Conservation (phyloP, 225 moss, liverwort and hornwort species). For the Sphagnum contortum region DNA sequence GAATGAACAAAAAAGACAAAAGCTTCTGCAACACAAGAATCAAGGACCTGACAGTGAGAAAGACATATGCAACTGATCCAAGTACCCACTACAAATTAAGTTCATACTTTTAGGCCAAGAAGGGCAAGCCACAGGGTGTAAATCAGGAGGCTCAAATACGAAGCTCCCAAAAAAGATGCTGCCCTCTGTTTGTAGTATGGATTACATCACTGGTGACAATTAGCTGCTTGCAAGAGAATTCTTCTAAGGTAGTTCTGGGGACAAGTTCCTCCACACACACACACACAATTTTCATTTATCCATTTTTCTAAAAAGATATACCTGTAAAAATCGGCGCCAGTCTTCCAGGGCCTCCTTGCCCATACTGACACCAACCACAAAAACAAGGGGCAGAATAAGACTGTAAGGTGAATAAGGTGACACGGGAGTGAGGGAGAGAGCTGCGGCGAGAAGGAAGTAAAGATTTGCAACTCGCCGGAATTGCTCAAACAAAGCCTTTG, state of each 20-base stretch:
- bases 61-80: conserved; percentile 3
- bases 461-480: conserved; percentile 64
- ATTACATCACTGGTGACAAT: too few relatives aligned
- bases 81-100: too few relatives aligned
- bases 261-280: too few relatives aligned
- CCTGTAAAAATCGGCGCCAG: conserved; percentile 86
- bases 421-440: conserved; percentile 39
- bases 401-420: conserved; percentile 36
- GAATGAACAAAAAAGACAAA: too few relatives aligned
- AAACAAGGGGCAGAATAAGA: conserved; percentile 82
- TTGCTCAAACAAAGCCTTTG: conserved; percentile 63
- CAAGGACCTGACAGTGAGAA: background rate
- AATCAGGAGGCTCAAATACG: too few relatives aligned
- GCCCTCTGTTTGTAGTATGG: too few relatives aligned
- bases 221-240: too few relatives aligned
- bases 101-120: too few relatives aligned
- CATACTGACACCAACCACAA: conserved; percentile 97
- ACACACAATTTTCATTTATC: too few relatives aligned
- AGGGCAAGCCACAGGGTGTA: too few relatives aligned
- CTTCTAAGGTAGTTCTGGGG: too few relatives aligned
- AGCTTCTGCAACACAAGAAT: background rate
- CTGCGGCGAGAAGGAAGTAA: conserved; percentile 53
- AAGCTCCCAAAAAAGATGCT: too few relatives aligned
- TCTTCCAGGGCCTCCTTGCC: conserved; percentile 94
- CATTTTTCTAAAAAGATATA: conserved; percentile 2